These are phyloP conservation scores for Rutstroemia sp. DNA, from an alignment of 2,329 filamentous ascomycete species.

Conservation along the genomic window DNA sequence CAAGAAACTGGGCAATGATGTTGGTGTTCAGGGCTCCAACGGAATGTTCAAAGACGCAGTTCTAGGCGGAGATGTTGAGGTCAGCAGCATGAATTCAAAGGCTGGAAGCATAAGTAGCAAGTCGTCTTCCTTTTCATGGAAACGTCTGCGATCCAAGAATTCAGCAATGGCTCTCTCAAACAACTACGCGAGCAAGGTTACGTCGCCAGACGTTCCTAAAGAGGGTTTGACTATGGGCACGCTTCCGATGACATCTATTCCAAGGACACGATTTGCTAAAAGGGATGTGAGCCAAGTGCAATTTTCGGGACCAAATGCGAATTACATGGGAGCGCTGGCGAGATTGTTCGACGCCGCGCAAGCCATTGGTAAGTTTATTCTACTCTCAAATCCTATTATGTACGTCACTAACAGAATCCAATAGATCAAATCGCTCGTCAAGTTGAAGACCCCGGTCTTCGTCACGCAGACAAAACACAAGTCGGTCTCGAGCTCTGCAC, in stretches of 20 bases:
- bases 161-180: conserved; percentile 56
- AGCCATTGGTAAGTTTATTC: conserved; percentile 66
- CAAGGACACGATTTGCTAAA: conserved; percentile 61
- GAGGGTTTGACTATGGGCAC: conserved; percentile 62
- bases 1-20: conserved; percentile 88
- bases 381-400: background rate
- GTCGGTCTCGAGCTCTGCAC: conserved; percentile 92
- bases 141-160: conserved; percentile 82
- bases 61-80: conserved; percentile 35
- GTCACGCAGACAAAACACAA: conserved; percentile 86
- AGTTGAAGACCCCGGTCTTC: conserved; percentile 88
- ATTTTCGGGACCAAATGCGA: conserved; percentile 76
- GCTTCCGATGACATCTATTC: conserved; percentile 64
- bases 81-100: conserved; percentile 36
- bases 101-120: conserved; percentile 63
- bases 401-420: background rate
- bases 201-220: conserved; percentile 41
- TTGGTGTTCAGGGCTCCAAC: conserved; percentile 71
- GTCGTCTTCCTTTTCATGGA: conserved; percentile 78
- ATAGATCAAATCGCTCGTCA: conserved; percentile 91
- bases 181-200: conserved; percentile 41
- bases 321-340: conserved; percentile 87
- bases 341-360: conserved; percentile 90
- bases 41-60: conserved; percentile 67
- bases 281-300: conserved; percentile 60